Evolutionary conservation across 176 grass and related monocot species (phyloP).

Genomic region (Oropetium thomaeum): DNA sequence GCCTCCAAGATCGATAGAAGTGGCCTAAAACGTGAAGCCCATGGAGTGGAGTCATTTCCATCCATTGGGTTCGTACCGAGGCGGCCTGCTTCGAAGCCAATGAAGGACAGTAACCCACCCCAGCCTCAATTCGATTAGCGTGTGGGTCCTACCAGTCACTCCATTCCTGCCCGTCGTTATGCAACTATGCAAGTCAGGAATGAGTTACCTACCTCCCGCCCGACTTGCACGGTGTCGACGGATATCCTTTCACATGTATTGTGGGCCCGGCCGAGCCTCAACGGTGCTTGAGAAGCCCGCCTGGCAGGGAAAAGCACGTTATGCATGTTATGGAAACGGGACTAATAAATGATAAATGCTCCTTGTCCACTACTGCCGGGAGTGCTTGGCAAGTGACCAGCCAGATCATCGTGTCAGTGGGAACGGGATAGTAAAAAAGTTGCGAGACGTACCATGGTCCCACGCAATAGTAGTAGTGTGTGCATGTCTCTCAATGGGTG

Average conservation of each 20-base stretch:
- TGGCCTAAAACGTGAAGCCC: too few relatives aligned
- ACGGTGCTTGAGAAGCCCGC: not conserved
- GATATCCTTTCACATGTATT: constrained; percentile 2
- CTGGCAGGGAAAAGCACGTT: not conserved
- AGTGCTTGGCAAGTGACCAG: constrained; percentile 38
- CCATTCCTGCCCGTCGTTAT: too few relatives aligned
- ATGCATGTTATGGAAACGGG: not conserved
- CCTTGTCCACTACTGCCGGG: constrained; percentile 4
- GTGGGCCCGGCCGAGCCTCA: not conserved
- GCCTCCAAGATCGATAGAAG: too few relatives aligned
- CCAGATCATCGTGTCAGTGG: constrained; percentile 43
- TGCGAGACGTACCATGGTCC: not conserved
- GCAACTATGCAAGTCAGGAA: too few relatives aligned
- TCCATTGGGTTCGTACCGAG: not conserved
- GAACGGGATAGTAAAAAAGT: constrained; percentile 26
- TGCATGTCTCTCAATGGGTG: constrained; percentile 22
- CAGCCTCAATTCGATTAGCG: not conserved
- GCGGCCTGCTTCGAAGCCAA: not conserved
- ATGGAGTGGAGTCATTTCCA: too few relatives aligned
- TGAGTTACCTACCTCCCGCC: not conserved
- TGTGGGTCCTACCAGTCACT: not conserved
- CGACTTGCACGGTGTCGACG: not conserved
- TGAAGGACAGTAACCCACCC: not conserved
- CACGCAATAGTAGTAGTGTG: not conserved
- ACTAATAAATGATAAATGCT: constrained; percentile 5